Base-by-base conservation (phyloP, 495 filamentous ascomycete species). In the Monascus purpureus region DNA sequence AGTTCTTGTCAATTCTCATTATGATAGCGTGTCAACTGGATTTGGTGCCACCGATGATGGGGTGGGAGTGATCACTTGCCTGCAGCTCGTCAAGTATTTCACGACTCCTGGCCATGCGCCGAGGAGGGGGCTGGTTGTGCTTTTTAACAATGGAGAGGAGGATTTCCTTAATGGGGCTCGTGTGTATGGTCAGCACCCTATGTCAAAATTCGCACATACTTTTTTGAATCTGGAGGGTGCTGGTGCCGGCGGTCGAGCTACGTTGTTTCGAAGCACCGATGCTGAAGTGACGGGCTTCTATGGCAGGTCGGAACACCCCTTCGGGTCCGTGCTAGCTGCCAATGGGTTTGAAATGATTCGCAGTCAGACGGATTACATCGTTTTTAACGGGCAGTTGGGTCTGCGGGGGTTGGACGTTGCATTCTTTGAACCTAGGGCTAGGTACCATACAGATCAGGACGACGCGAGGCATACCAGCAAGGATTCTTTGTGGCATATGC, bases 111-210 rank as follows among this genome's bases (percentile, higher is more conserved):
- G 67, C n/a, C 71, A 87, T 45, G 75, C 70, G 41, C 84, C 83
- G 2, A 77, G 76, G 40, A 70, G 71, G 41, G 88, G 86, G 1
- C 63, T 97, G 24, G 77, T 97, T 14, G 72, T 80, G 16, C 60
- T 97, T 25, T 64, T 97, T 39, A 97, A 97, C 59, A 95, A 96
- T 45, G 87, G 83, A 31, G 90, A 97, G 56, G 90, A 97, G 56
- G 85, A 96, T 49, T 90, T 70, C 34, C 63, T 97, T 27, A 88
- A 90, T 47, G 90, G 90, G 3, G 85, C 90, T 24, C 71, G 78
- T 38, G 85, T 76, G n/a, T 92, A 86, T 38, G 72, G 78, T 17
- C 73, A 82, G 31, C 80, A 85, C 45, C 87, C 87, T 6, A 63
- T 94, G 36, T 68, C 77, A 1, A 68, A 65, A 15, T 78, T 86